phyloP scores from a whole-genome alignment of 2,329 filamentous ascomycete genomes.

The Neoarthrinium moseri region DNA sequence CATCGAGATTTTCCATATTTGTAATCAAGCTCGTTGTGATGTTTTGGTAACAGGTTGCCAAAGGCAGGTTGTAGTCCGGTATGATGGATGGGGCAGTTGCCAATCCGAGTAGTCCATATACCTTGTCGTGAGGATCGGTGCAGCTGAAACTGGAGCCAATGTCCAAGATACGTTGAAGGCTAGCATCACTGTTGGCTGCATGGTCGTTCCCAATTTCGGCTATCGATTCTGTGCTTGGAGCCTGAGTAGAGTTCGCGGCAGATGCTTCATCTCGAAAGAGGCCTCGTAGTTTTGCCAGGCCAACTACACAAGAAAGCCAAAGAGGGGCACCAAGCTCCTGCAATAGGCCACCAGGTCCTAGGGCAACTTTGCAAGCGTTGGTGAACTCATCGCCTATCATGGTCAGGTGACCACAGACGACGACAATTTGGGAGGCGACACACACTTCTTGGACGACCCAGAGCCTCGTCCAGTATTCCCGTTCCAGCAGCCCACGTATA shows the following conservation, averaged over 20 bases:
- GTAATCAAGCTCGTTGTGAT: not conserved
- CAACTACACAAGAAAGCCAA: not conserved
- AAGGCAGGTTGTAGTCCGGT: not conserved
- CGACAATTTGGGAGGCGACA: not conserved
- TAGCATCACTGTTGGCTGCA: not conserved
- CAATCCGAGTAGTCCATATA: not conserved
- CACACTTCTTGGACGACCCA: not conserved
- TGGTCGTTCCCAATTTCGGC: too few species aligned
- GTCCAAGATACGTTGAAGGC: not conserved
- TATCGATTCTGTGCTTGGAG: not conserved
- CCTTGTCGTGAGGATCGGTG: not conserved
- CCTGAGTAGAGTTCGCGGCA: not conserved
- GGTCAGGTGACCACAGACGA: not conserved
- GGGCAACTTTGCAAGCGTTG: not conserved
- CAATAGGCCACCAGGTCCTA: not conserved
- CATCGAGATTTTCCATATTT: not conserved
- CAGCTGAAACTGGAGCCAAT: not conserved
- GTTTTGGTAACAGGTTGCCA: not conserved
- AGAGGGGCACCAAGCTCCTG: not conserved
- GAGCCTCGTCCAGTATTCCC: not conserved
- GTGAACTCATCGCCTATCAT: not conserved
- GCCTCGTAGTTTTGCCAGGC: not conserved
- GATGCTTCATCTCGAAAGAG: not conserved
- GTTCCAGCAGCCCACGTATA: not conserved
- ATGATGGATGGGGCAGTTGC: not conserved